A percentile compares a stretch with the other conserved stretches of the same genome.
phyloP scores from a whole-genome alignment of 176 grass and related monocot species.

The Cenchrus purpureus region DNA sequence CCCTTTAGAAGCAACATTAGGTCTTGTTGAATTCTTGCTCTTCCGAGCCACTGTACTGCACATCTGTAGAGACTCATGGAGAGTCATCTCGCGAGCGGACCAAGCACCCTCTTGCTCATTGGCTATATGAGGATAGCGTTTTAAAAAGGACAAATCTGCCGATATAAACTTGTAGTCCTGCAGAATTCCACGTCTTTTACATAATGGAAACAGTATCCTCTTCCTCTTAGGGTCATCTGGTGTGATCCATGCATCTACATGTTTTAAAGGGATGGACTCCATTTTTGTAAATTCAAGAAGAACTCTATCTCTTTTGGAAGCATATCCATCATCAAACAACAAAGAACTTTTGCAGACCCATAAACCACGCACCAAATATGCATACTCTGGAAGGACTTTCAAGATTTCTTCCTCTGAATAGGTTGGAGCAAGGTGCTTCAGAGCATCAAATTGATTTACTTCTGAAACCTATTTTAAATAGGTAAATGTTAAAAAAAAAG shows the following conservation, averaged over 20 bases:
- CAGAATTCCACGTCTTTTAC: conserved; percentile 51
- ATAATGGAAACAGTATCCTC: conserved; percentile 45
- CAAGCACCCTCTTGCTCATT: conserved; percentile 64
- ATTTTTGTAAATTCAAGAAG: conserved; percentile 65
- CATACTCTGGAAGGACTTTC: conserved; percentile 54
- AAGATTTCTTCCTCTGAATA: conserved; percentile 56
- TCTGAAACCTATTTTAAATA: conserved; percentile 54
- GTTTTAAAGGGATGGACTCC: conserved; percentile 32
- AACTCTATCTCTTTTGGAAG: conserved; percentile 56
- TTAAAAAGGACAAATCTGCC: conserved; percentile 60
- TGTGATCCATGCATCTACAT: conserved; percentile 21
- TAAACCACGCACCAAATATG: conserved; percentile 71
- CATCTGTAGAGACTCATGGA: conserved; percentile 3
- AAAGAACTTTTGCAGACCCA: conserved; percentile 83
- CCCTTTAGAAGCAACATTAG: conserved; percentile 30
- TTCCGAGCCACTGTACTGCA: conserved; percentile 19
- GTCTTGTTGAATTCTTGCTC: conserved; percentile 35
- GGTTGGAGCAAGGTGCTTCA: conserved; percentile 70
- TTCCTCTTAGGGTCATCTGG: not conserved
- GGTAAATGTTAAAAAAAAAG: not conserved
- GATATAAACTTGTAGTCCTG: conserved; percentile 66
- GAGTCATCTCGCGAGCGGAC: conserved; percentile 38
- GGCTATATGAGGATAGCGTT: conserved; percentile 54
- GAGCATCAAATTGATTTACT: conserved; percentile 66
- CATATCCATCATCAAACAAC: conserved; percentile 52